phyloP scores from a whole-genome alignment of 2,329 filamentous ascomycete genomes.

The Epichloe glyceriae region DNA sequence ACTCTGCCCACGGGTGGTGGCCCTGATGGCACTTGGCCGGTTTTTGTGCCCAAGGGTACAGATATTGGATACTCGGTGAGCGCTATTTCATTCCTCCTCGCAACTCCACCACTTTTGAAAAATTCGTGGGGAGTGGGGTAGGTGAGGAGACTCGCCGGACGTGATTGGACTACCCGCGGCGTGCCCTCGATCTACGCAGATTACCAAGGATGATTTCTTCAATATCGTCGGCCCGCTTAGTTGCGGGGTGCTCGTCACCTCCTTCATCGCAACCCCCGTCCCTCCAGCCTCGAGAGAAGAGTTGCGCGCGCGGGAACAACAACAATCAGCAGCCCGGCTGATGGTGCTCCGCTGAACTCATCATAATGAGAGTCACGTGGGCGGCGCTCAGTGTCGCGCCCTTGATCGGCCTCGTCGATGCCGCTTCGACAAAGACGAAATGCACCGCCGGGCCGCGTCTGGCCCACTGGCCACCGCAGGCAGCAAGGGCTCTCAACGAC shows the following conservation, averaged over 20 bases:
- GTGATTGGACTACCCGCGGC: too few species aligned
- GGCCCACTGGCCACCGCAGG: constrained; percentile 23
- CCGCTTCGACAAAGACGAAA: neutral
- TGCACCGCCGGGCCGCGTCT: neutral
- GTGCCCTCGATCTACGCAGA: too few species aligned
- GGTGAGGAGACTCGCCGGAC: too few species aligned
- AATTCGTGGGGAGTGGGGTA: too few species aligned
- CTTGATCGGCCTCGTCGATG: neutral
- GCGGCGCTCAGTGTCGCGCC: neutral
- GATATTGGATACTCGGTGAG: constrained; percentile 20
- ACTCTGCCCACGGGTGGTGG: constrained; percentile 38
- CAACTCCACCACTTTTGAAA: too few species aligned
- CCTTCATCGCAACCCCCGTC: too few species aligned
- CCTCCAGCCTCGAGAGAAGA: too few species aligned
- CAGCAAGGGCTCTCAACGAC: constrained; percentile 20
- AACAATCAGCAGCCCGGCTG: neutral
- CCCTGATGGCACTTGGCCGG: constrained; percentile 27
- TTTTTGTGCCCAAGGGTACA: constrained; percentile 35
- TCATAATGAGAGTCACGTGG: neutral
- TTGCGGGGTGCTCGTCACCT: too few species aligned
- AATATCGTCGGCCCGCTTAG: too few species aligned
- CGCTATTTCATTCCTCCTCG: too few species aligned
- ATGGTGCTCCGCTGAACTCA: neutral
- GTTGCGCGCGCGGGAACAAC: neutral
- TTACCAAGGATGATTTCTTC: too few species aligned